A percentile compares a stretch with the other conserved stretches of the same genome.
phyloP scores from a whole-genome alignment of 2,329 filamentous ascomycete species.

The Colletotrichum tropicale region DNA sequence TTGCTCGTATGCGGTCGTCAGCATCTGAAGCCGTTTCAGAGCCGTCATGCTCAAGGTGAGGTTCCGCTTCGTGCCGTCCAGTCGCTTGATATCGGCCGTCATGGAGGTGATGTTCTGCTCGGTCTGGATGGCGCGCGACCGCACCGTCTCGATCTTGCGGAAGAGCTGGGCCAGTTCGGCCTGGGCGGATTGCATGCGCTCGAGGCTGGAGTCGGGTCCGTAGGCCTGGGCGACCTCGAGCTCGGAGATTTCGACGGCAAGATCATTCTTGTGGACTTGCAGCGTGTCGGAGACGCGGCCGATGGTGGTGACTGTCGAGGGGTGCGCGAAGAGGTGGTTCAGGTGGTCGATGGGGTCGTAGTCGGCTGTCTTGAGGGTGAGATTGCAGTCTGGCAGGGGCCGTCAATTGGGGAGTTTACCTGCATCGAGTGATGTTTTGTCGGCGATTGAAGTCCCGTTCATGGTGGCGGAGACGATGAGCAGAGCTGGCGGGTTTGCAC shows the following conservation, averaged over 20 bases:
- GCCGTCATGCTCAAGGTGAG: conserved; percentile 97
- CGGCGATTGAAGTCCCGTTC: conserved; percentile 40
- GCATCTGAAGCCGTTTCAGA: conserved; percentile 95
- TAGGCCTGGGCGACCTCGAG: conserved; percentile 81
- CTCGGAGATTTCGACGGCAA: conserved; percentile 76
- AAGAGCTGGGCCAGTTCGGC: conserved; percentile 89
- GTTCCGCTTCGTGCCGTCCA: conserved; percentile 96
- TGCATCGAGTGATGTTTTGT: conserved; percentile 46
- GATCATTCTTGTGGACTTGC: conserved; percentile 77
- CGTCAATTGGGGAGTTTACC: conserved; percentile 34
- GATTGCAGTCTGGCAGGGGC: conserved; percentile 5
- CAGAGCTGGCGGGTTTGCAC: neutral
- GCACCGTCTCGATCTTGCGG: conserved; percentile 92
- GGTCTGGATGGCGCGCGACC: conserved; percentile 86
- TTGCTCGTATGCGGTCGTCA: conserved; percentile 99
- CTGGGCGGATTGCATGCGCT: conserved; percentile 91
- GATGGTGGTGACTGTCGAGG: conserved; percentile 81
- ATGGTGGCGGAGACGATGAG: conserved; percentile 29
- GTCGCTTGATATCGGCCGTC: conserved; percentile 97
- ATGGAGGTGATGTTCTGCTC: conserved; percentile 97
- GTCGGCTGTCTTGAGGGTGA: conserved; percentile 55
- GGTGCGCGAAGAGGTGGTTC: conserved; percentile 91
- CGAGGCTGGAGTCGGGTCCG: conserved; percentile 84
- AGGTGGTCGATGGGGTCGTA: conserved; percentile 94
- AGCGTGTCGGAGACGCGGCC: conserved; percentile 76